Evolutionary conservation across 331 rosid genomes (phyloP).

Genomic region (Prunus yedoensis): DNA sequence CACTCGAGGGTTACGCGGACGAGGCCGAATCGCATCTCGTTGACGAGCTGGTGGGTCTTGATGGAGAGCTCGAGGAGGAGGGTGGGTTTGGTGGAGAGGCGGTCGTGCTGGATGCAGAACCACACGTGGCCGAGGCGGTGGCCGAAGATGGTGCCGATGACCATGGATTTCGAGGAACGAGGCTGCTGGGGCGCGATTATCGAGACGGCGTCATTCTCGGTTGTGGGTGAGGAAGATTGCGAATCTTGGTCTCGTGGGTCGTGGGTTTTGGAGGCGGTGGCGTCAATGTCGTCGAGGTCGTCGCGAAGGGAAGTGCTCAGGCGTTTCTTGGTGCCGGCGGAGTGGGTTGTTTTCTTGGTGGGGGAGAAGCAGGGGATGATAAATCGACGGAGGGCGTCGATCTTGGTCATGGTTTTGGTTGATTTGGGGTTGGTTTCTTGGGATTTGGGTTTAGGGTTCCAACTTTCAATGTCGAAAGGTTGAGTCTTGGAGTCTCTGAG

Average conservation of each 20-base stretch:
- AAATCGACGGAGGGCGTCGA: constrained; percentile 81
- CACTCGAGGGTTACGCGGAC: constrained; percentile 84
- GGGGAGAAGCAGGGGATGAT: constrained; percentile 75
- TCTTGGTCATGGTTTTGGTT: constrained; percentile 46
- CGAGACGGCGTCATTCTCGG: constrained; percentile 1
- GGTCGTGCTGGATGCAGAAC: constrained; percentile 78
- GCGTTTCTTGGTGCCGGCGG: constrained; percentile 43
- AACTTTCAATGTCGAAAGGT: neutral
- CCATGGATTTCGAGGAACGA: constrained; percentile 74
- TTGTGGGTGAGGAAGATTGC: constrained; percentile 35
- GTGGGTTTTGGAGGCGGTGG: neutral
- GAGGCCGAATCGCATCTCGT: constrained; percentile 78
- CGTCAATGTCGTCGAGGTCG: constrained; percentile 16
- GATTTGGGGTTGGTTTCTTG: constrained; percentile 11
- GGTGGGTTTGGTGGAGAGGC: constrained; percentile 52
- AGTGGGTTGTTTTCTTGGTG: constrained; percentile 18
- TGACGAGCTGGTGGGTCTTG: constrained; percentile 69
- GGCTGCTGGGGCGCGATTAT: constrained; percentile 30
- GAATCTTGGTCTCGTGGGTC: constrained; percentile 35
- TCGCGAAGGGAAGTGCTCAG: constrained; percentile 62
- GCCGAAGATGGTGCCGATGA: constrained; percentile 85
- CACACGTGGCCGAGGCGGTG: constrained; percentile 84
- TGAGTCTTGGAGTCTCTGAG: neutral
- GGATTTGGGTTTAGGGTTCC: neutral
- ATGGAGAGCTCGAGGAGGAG: constrained; percentile 79